Evolutionary conservation across 2,329 filamentous ascomycete genomes (phyloP).

Genomic region (Trichoderma koningii): DNA sequence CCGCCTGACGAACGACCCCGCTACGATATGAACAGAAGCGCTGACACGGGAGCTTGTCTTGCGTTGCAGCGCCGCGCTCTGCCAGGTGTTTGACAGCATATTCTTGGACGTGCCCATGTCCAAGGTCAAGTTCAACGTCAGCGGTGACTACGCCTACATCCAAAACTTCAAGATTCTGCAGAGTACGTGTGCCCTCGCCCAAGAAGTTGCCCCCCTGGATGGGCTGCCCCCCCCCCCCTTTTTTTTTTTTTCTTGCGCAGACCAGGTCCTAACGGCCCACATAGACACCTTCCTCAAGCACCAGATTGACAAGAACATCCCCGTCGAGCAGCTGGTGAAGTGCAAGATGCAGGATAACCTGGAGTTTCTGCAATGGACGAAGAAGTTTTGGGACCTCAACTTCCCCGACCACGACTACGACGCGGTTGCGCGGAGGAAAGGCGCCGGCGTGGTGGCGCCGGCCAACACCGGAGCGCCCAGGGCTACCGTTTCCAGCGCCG

Average conservation of each 20-base stretch:
- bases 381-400: slow-evolving; percentile 97
- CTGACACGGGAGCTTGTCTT: slow-evolving; percentile 30
- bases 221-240: not conserved
- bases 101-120: slow-evolving; percentile 94
- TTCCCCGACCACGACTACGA: slow-evolving; percentile 98
- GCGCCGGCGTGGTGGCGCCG: slow-evolving; percentile 63
- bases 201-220: not conserved
- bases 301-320: slow-evolving; percentile 84
- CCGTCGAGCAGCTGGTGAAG: slow-evolving; percentile 86
- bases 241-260: not conserved
- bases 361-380: slow-evolving; percentile 96
- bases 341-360: slow-evolving; percentile 99
- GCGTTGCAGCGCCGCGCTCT: slow-evolving; percentile 76
- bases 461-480: slow-evolving; percentile 52
- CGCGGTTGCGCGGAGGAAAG: slow-evolving; percentile 81
- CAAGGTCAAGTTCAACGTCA: slow-evolving; percentile 97
- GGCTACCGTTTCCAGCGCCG: slow-evolving; percentile 49
- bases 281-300: slow-evolving; percentile 82
- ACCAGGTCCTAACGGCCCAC: slow-evolving; percentile 26
- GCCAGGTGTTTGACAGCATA: slow-evolving; percentile 98
- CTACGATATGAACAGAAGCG: slow-evolving; percentile 23
- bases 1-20: slow-evolving; percentile 26
- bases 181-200: slow-evolving; percentile 60
- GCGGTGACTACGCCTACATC: slow-evolving; percentile 93
- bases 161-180: slow-evolving; percentile 98